phyloP scores from a whole-genome alignment of 2,329 filamentous ascomycete genomes.

The Xylariaceae sp. region DNA sequence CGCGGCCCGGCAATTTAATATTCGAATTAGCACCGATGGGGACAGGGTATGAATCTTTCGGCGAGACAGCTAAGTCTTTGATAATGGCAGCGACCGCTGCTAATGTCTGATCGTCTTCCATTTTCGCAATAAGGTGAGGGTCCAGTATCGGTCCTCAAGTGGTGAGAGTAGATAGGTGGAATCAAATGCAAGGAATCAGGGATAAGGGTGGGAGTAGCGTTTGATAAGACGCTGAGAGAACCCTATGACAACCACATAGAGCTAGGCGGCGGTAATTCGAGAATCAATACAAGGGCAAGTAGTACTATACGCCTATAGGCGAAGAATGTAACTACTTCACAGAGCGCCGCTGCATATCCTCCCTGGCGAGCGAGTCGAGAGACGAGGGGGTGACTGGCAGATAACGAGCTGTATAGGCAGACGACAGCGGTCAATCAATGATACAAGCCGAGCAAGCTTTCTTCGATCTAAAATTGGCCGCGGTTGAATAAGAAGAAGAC shows the following conservation, averaged over 20 bases:
- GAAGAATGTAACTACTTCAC: constrained; percentile 22
- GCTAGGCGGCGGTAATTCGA: constrained; percentile 20
- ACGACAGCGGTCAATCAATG: neutral
- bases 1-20: constrained; percentile 77
- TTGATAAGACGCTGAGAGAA: constrained; percentile 33
- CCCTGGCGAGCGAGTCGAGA: constrained; percentile 6
- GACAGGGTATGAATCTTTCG: constrained; percentile 48
- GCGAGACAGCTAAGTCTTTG: constrained; percentile 57
- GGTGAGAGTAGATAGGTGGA: neutral
- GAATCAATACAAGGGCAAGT: constrained; percentile 21
- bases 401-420: neutral
- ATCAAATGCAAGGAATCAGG: neutral
- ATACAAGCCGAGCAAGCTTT: neutral
- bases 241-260: constrained; percentile 39
- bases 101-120: constrained; percentile 63
- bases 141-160: constrained; percentile 1
- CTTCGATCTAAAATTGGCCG: neutral
- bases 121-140: constrained; percentile 38
- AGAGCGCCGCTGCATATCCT: constrained; percentile 17
- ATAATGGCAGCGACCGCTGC: constrained; percentile 61
- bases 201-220: constrained; percentile 28
- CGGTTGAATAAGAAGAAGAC: neutral
- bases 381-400: neutral
- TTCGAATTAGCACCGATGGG: constrained; percentile 53
- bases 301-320: constrained; percentile 12